Conservation (phyloP, 331 rosid species). For the Quercus phellos region DNA sequence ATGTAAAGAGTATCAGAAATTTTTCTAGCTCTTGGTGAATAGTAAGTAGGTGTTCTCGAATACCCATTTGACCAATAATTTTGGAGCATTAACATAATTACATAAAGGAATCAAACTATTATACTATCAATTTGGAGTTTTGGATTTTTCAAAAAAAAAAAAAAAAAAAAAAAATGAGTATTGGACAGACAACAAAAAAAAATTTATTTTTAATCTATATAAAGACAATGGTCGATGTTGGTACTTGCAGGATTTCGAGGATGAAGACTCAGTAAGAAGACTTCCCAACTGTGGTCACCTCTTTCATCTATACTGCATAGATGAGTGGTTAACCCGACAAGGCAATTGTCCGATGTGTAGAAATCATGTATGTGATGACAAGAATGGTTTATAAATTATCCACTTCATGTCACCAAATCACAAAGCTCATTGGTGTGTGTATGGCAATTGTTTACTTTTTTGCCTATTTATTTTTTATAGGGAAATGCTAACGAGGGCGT, state of each 20-base stretch:
- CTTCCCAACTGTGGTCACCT: conserved; percentile 35
- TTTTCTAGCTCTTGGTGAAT: neutral
- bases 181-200: too few relatives aligned
- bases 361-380: neutral
- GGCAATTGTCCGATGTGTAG: conserved; percentile 40
- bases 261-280: conserved; percentile 29
- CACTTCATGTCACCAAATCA: neutral
- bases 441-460: neutral
- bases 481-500: too few relatives aligned
- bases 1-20: too few relatives aligned
- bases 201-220: too few relatives aligned
- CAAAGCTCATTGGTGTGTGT: neutral
- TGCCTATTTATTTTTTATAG: too few relatives aligned
- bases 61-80: neutral
- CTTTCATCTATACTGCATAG: conserved; percentile 38
- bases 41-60: neutral
- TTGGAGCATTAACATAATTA: neutral
- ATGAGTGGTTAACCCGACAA: conserved; percentile 32
- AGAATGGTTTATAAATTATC: neutral
- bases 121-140: too few relatives aligned
- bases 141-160: too few relatives aligned
- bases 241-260: conserved; percentile 22
- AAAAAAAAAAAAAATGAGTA: too few relatives aligned
- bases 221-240: neutral
- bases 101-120: too few relatives aligned